Percentiles rank a stretch among this genome's conserved stretches.
Conservation (phyloP, 495 filamentous ascomycete genomes). For the Astrothelium subdiscretum region DNA sequence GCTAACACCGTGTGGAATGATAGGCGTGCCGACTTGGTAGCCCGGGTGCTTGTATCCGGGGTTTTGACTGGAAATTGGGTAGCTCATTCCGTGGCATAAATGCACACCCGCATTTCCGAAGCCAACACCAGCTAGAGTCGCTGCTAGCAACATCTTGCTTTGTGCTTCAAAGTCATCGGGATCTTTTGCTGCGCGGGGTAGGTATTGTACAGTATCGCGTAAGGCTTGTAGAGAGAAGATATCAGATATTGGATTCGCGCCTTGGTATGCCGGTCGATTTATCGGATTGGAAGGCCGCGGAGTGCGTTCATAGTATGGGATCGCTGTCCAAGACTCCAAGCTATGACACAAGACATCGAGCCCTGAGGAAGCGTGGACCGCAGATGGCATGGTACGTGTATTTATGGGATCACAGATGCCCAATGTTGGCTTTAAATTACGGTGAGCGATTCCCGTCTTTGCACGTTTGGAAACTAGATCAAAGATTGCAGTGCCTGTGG, state of each 20-base stretch:
- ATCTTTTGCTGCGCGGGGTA: slow-evolving; percentile 73
- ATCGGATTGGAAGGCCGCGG: slow-evolving; percentile 85
- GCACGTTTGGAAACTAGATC: slow-evolving; percentile 78
- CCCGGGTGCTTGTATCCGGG: slow-evolving; percentile 78
- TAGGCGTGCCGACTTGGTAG: slow-evolving; percentile 58
- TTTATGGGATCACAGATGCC: slow-evolving; percentile 95
- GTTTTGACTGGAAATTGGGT: slow-evolving; percentile 90
- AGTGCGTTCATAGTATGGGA: slow-evolving; percentile 74
- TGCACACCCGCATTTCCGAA: slow-evolving; percentile 98
- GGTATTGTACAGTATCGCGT: slow-evolving; percentile 70
- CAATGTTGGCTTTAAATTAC: slow-evolving; percentile 86
- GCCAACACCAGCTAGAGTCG: slow-evolving; percentile 86
- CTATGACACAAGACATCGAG: slow-evolving; percentile 90
- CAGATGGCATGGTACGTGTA: slow-evolving; percentile 86
- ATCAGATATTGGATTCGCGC: slow-evolving; percentile 93
- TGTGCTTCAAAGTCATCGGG: slow-evolving; percentile 88
- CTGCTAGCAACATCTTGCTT: slow-evolving; percentile 85
- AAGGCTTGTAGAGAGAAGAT: slow-evolving; percentile 86
- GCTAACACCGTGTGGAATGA: slow-evolving; percentile 92
- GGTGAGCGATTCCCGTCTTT: slow-evolving; percentile 92
- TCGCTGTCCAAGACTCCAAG: slow-evolving; percentile 92
- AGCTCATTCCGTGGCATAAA: slow-evolving; percentile 94
- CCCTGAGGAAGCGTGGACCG: slow-evolving; percentile 78
- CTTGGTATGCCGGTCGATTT: slow-evolving; percentile 85
- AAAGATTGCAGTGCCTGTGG: slow-evolving; percentile 95